Evolutionary conservation across 1,139 yeast species (phyloP).

Genomic region (Yamadazyma oceani): DNA sequence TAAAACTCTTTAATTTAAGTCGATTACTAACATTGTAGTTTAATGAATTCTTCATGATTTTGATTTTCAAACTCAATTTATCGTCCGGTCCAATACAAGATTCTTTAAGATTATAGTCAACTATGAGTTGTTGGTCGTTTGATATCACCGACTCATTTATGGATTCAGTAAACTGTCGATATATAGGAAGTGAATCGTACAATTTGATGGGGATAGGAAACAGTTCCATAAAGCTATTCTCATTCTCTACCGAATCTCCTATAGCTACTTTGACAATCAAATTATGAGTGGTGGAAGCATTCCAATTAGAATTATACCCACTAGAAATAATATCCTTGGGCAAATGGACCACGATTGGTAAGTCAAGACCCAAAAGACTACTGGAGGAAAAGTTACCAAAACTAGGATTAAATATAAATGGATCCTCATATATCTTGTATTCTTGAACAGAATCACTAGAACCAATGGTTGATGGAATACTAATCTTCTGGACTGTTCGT

Average conservation of each 20-base stretch:
- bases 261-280: constrained; percentile 34
- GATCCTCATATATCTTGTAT: constrained; percentile 36
- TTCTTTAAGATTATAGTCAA: constrained; percentile 44
- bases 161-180: constrained; percentile 55
- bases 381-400: constrained; percentile 36
- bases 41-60: constrained; percentile 37
- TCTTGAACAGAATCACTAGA: constrained; percentile 40
- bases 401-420: constrained; percentile 37
- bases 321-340: constrained; percentile 53
- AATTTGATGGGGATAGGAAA: constrained; percentile 51
- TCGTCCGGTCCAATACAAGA: constrained; percentile 56
- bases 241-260: constrained; percentile 35
- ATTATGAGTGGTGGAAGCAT: constrained; percentile 39
- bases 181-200: constrained; percentile 54
- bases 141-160: constrained; percentile 37
- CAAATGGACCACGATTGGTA: constrained; percentile 60
- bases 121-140: constrained; percentile 41
- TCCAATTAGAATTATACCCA: constrained; percentile 40
- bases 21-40: constrained; percentile 35
- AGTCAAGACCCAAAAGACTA: constrained; percentile 50
- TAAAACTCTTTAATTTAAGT: constrained; percentile 44
- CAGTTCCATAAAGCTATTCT: constrained; percentile 28
- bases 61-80: constrained; percentile 37
- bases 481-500: constrained; percentile 39
- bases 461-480: constrained; percentile 42